Evolutionary conservation across 2,329 filamentous ascomycete species (phyloP), one percentile per base, ranked within the genome.

Genomic region (Nigrospora osmanthi): DNA sequence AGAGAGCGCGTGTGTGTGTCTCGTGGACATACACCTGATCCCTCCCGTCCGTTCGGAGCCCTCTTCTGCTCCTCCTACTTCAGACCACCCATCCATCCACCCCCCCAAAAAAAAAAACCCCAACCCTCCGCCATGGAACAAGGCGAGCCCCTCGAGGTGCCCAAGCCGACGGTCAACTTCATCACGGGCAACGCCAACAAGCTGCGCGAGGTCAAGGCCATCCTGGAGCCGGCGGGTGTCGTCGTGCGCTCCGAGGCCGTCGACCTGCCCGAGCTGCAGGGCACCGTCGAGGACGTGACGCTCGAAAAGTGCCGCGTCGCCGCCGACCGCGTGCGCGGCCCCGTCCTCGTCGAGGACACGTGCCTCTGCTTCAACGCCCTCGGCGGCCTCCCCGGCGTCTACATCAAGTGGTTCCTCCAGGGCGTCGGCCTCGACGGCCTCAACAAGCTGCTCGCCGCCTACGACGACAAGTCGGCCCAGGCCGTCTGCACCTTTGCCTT

Each of bases 181-280:
- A 95, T 98, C 62, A 97, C 91, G 2, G 87, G 91, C 66, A 98
- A 98, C 69, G 81, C 84, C 59, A 94, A 95, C 72, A 98, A 98
- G 71, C 77, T 98, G 45, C 71, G 76, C 46, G 93, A 98, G 71
- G 89, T 95, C 53, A 82, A 87, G 65, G 84, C 86, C 15, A 96
- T 98, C 55, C 77, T 98, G 3, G 82, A 84, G 55, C 73, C 78
- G 10, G 78, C 77, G 47, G 58, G 57, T 32, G 85, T 96, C 52
- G 73, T 83, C 51, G 75, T 98, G 36, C 75, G 79, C 45, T 91
- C 76, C 66, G 80, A 87, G 63, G 73, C 79, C 33, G 67, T 96
- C 30, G 89, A 97, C 59, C 71, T 97, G 16, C 76, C 85, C 31
- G 93, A 98, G 69, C 82, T 97, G 40, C 93, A 98, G 68, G 93